Evolutionary conservation across 345 rosid species (phyloP).

Genomic region (Aquilaria sinensis): DNA sequence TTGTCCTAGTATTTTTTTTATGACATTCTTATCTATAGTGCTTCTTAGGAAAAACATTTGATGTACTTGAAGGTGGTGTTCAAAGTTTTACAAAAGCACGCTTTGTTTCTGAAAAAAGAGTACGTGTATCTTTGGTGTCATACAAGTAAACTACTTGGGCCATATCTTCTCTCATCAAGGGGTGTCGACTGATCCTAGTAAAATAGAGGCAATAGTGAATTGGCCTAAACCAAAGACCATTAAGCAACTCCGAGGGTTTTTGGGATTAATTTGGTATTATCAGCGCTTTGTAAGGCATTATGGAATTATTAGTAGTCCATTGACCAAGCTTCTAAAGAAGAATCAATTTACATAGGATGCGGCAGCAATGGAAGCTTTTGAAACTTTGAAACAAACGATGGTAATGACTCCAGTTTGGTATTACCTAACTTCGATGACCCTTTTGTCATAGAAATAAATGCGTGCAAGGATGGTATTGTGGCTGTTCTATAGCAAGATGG

Average conservation of each 20-base stretch:
- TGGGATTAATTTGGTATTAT: neutral
- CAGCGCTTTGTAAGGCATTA: too few relatives aligned
- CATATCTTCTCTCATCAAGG: neutral
- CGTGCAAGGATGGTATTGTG: neutral
- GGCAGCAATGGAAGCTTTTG: too few relatives aligned
- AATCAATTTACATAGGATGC: too few relatives aligned
- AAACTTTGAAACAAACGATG: too few relatives aligned
- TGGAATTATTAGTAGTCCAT: too few relatives aligned
- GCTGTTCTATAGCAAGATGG: neutral
- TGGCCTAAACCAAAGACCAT: neutral
- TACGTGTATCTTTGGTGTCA: neutral
- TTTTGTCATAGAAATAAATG: neutral
- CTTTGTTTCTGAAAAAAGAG: neutral
- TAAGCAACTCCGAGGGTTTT: neutral
- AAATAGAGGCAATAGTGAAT: neutral
- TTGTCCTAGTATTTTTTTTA: too few relatives aligned
- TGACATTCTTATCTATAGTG: too few relatives aligned
- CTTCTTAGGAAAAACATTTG: neutral
- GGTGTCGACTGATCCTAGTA: neutral
- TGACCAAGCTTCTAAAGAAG: too few relatives aligned
- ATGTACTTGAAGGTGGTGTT: neutral
- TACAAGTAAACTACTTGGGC: neutral
- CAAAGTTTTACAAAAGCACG: neutral
- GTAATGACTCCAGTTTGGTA: too few relatives aligned
- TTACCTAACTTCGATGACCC: neutral